A percentile compares a stretch with the other conserved stretches of the same genome.
phyloP scores from a whole-genome alignment of 164 flowering plant species.

The Stephania japonica region DNA sequence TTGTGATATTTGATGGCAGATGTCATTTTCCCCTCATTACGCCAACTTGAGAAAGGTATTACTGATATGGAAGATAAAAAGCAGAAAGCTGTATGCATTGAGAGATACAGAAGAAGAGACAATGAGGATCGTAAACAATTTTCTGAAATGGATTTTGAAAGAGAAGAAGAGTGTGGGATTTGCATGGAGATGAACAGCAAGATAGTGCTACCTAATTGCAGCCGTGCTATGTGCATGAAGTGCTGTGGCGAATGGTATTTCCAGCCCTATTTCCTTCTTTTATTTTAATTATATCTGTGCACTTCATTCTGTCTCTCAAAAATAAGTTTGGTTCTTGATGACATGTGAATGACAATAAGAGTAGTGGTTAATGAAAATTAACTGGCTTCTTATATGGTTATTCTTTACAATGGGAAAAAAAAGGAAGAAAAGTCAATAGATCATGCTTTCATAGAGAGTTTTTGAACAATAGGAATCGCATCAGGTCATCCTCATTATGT shows the following conservation, averaged over 20 bases:
- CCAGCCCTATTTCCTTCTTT: background rate
- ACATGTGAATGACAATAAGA: background rate
- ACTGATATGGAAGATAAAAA: conserved; percentile 75
- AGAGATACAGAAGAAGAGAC: conserved; percentile 64
- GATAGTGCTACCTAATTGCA: conserved; percentile 78
- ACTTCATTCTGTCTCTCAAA: background rate
- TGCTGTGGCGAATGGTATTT: conserved; percentile 85
- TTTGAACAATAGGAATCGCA: background rate
- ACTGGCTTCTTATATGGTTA: background rate
- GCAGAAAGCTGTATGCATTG: conserved; percentile 67
- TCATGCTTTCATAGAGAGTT: background rate
- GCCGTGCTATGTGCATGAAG: conserved; percentile 85
- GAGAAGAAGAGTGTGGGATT: conserved; percentile 96
- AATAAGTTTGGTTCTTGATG: background rate
- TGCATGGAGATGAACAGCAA: conserved; percentile 90
- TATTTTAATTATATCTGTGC: no score
- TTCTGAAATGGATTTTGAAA: conserved; percentile 64
- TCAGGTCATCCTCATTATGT: background rate
- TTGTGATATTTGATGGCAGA: conserved; percentile 34
- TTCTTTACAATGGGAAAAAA: background rate
- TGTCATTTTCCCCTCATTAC: conserved; percentile 74
- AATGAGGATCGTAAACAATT: conserved; percentile 40
- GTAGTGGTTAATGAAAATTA: background rate
- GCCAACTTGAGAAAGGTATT: conserved; percentile 80
- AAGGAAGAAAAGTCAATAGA: background rate